A percentile compares a stretch with the other conserved stretches of the same genome.
Evolutionary conservation across 2,329 filamentous ascomycete species (phyloP).

Genomic region (Talaromyces sp.): DNA sequence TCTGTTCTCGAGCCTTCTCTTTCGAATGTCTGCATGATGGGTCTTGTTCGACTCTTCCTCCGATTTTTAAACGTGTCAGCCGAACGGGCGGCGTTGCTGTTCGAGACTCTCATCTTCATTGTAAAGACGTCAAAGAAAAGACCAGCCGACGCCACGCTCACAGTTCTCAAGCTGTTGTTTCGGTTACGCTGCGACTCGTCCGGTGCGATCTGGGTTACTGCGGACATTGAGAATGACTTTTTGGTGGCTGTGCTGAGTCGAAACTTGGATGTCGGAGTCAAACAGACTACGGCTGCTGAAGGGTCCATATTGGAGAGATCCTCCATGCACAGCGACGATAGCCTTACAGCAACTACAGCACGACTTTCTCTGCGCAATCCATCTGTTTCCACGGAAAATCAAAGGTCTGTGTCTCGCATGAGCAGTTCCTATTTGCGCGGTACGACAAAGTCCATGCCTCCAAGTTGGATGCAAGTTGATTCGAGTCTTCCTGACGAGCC

Average conservation of each 20-base stretch:
- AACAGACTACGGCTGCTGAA: constrained; percentile 38
- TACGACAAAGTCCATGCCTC: constrained; percentile 33
- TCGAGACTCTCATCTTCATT: constrained; percentile 59
- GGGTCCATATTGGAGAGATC: constrained; percentile 34
- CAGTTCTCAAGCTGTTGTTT: constrained; percentile 72
- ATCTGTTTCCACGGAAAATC: constrained; percentile 21
- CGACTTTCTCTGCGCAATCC: constrained; percentile 31
- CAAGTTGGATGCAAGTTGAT: constrained; percentile 56
- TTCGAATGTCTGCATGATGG: constrained; percentile 63
- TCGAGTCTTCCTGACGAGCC: constrained; percentile 52
- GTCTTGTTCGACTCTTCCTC: constrained; percentile 71
- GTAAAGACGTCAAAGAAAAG: constrained; percentile 54
- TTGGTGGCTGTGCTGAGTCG: constrained; percentile 69
- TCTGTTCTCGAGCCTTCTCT: constrained; percentile 30
- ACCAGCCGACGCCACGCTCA: constrained; percentile 65
- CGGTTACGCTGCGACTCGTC: constrained; percentile 77
- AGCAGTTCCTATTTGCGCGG: constrained; percentile 28
- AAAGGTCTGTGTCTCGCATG: constrained; percentile 31
- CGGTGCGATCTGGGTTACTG: constrained; percentile 66
- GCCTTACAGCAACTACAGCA: constrained; percentile 22
- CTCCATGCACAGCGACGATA: constrained; percentile 33
- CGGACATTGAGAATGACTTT: constrained; percentile 65
- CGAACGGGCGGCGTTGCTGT: constrained; percentile 59
- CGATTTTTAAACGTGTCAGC: constrained; percentile 63
- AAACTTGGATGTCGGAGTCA: constrained; percentile 49